phyloP scores from a whole-genome alignment of 2,329 filamentous ascomycete species.

The Trichoderma sp. region DNA sequence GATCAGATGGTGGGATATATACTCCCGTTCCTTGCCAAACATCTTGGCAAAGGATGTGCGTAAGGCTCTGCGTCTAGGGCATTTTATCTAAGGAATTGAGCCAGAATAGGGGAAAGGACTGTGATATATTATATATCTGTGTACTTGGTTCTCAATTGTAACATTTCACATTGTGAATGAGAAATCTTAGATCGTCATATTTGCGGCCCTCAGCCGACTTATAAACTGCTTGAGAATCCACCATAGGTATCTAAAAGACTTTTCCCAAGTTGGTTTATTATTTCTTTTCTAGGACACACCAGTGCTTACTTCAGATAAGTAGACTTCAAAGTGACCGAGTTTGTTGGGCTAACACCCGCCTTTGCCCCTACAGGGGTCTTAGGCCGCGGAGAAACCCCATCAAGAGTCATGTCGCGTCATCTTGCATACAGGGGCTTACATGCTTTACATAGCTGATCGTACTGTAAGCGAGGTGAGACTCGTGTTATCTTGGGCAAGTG shows the following conservation, averaged over 20 bases:
- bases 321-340: background rate
- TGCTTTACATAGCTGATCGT: background rate
- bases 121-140: no score
- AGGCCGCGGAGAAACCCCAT: background rate
- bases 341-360: background rate
- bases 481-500: no score
- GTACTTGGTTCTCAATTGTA: no score
- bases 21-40: background rate
- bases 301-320: background rate
- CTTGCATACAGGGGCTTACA: background rate
- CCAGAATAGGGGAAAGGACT: no score
- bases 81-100: background rate
- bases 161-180: no score
- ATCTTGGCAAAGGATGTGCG: background rate
- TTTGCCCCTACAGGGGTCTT: background rate
- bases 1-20: background rate
- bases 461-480: background rate
- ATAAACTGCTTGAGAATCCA: background rate
- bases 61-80: no score
- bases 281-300: background rate
- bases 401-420: background rate
- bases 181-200: no score
- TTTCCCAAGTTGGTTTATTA: background rate
- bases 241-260: fast-evolving
- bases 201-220: background rate